Evolutionary conservation across 176 grass and related monocot genomes (phyloP).

Genomic region (Triticum timopheevii): DNA sequence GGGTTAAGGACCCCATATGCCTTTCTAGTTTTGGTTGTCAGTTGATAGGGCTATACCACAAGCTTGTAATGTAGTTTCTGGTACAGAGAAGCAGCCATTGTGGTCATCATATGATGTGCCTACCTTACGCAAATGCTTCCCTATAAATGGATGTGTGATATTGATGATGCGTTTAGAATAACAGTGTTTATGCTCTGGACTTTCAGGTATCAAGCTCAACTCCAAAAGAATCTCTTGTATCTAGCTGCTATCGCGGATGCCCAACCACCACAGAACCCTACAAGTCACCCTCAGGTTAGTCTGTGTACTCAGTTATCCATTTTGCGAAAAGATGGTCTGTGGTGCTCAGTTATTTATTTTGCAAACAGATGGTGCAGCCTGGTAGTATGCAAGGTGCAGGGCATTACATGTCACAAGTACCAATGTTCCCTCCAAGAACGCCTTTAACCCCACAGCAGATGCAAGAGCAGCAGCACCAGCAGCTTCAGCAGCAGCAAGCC

Average conservation of each 20-base stretch:
- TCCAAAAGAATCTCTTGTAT: constrained; percentile 97
- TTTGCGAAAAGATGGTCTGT: constrained; percentile 49
- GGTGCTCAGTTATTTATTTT: constrained; percentile 1
- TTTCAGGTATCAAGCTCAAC: constrained; percentile 93
- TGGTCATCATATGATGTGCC: not conserved
- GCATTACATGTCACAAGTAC: constrained; percentile 72
- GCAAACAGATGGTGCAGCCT: constrained; percentile 60
- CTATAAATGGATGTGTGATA: not conserved
- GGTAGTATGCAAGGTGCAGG: constrained; percentile 52
- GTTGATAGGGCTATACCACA: not conserved
- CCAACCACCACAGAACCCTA: constrained; percentile 68
- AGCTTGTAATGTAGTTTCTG: not conserved
- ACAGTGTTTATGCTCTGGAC: constrained; percentile 16
- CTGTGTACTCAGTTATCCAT: not conserved
- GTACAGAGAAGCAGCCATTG: not conserved
- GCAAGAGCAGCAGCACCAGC: constrained; percentile 72
- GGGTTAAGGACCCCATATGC: not conserved
- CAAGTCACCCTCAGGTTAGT: constrained; percentile 77
- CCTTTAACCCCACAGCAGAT: constrained; percentile 74
- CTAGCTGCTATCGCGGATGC: constrained; percentile 95
- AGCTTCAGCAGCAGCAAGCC: constrained; percentile 70
- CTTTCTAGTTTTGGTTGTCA: constrained; percentile 19
- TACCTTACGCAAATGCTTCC: not conserved
- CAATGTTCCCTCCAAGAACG: constrained; percentile 77
- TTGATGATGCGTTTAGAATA: constrained; percentile 23